Base-by-base conservation (phyloP, 2,329 filamentous ascomycete genomes). In the Aspergillus luchuensis region DNA sequence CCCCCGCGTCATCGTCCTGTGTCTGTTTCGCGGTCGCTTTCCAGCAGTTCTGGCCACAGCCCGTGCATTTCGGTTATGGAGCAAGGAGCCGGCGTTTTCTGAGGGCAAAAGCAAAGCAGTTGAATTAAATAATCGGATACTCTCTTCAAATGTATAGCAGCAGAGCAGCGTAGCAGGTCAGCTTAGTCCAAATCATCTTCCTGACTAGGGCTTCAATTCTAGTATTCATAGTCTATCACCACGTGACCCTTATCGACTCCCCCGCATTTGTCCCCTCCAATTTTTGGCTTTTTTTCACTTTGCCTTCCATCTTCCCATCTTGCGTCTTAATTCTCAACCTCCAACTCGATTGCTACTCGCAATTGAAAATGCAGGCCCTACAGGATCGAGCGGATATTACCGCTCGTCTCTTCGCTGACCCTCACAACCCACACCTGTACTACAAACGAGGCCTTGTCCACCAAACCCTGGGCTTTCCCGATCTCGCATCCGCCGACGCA, bases 401-500 rank as follows among this genome's bases (percentile, higher is more conserved):
- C 0, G 76, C 69, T 33, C 62, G 67, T 23, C 72, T 80, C 15
- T 74, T 75, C 56, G 60, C 70, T 30, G 74, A 77, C 50, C 76
- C 77, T 2, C 78, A 80, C 66, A 79, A 79, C 58, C 76, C 77
- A 6, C 68, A 74, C 38, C 66, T 72, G 4, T 74, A 80, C 61
- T 70, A 81, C 11, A 67, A 74, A 28, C 86, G 93, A 33, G 91
- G 91, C 23, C 79, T 85, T 36, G 81, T 90, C 45, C 87, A 97
- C 75, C 84, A 87, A 15, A 81, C 87, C 49, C 82, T 97, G 50
- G 91, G 87, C 39, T 98, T 97, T 75, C 91, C 92, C 0, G 95
- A 99, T 74, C 85, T 99, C 41, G 92, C 92, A 5, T 89, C 89
- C 10, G 91, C 92, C 36, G 93, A 97, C 80, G 91, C 92, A 5